Evolutionary conservation across 345 rosid genomes (phyloP), one percentile per base, ranked within the genome.

Genomic region (Salix brachista): DNA sequence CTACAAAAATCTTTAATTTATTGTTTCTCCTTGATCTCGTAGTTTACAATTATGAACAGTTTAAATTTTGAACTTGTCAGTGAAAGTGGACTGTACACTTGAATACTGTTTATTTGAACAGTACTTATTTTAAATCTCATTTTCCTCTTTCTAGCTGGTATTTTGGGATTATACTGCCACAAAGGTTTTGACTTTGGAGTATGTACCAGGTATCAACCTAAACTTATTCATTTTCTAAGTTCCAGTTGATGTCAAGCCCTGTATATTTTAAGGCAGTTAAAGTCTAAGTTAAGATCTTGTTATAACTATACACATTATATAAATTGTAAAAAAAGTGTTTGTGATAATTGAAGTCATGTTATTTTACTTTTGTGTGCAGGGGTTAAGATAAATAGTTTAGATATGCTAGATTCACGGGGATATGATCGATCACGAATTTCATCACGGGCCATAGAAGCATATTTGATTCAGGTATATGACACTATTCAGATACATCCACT

Each of bases 151-250:
- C 83, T 75, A 95, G 99, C 84, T 88, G 86, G 97, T 95, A 32
- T 90, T 78, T 52, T 95, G 99, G 99, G 98, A 93, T 84, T 95
- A 93, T 83, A 93, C 99, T 32, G 88, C 98, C 73, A 82, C 56
- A 70, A 95, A 95, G 87, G 99, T 90, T 84, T 80, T 95, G 93
- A 95, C 99, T 44, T 84, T 95, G 91, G 99, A 95, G 87, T 95
- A 93, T 84, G 93, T 91, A 44, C 99, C 99, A 88, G 97, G 99
- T 95, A 80, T 36, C 74, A 71, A 58, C 77, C 81, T 72, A 67
- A 83, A 76, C 85, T 77, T 30, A 65, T 72, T 4, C 67, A 19
- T 61, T 71, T 65, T 21, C 70, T 75, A 72, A 60, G 37, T 82
- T 83, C 26, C 21, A 25, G 44, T 64, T 60, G 32, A 23, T 62